phyloP scores from a whole-genome alignment of 805 yeast species.

The Candida gorgasii region DNA sequence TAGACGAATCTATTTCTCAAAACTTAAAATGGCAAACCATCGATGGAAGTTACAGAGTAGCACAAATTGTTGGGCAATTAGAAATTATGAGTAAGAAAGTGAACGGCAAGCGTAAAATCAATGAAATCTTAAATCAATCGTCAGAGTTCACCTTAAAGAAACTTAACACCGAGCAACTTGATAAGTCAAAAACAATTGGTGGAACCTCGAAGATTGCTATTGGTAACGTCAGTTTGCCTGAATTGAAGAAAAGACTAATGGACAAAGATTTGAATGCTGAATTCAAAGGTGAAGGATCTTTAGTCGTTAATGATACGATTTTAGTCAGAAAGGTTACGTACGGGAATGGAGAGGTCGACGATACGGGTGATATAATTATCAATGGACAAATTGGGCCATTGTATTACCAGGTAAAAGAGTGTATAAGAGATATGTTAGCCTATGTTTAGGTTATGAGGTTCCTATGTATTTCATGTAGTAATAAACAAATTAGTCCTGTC shows the following conservation, averaged over 20 bases:
- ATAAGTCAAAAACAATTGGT: slow-evolving; percentile 1
- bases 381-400: slow-evolving; percentile 78
- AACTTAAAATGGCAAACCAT: slow-evolving; percentile 79
- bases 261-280: slow-evolving; percentile 71
- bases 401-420: slow-evolving; percentile 74
- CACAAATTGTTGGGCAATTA: slow-evolving; percentile 76
- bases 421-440: slow-evolving; percentile 74
- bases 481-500: no score
- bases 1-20: slow-evolving; percentile 65
- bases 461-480: background rate
- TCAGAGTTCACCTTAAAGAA: slow-evolving; percentile 30
- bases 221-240: slow-evolving; percentile 86
- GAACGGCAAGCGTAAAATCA: slow-evolving; percentile 13
- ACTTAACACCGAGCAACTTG: slow-evolving; percentile 2
- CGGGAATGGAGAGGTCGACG: slow-evolving; percentile 40
- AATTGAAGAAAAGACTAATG: slow-evolving; percentile 64
- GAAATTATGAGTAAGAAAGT: slow-evolving; percentile 29
- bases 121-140: slow-evolving; percentile 31
- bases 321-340: slow-evolving; percentile 67
- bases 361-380: slow-evolving; percentile 78
- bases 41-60: slow-evolving; percentile 76
- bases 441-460: slow-evolving; percentile 44
- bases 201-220: slow-evolving; percentile 55
- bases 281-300: slow-evolving; percentile 88
- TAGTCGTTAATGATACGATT: slow-evolving; percentile 78